These are phyloP conservation scores for Metarhizium rileyi DNA, from an alignment of 2,329 filamentous ascomycete genomes.

Conservation along the genomic window DNA sequence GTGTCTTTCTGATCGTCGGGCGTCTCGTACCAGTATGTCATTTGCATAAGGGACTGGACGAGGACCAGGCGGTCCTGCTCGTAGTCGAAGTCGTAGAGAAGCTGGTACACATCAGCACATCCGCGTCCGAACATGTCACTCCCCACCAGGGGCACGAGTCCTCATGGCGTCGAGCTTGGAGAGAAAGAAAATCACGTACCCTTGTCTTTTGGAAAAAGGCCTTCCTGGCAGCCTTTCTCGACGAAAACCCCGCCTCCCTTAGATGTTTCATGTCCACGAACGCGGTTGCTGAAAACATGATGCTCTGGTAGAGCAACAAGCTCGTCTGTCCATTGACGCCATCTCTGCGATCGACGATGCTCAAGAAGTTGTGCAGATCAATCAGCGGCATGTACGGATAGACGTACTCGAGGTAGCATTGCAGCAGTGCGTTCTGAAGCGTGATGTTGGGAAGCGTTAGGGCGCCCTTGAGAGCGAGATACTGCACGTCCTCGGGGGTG, in stretches of 20 bases:
- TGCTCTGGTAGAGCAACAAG: constrained; percentile 80
- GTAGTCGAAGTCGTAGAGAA: constrained; percentile 92
- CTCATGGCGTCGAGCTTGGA: neutral
- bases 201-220: constrained; percentile 83
- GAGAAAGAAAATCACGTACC: constrained; percentile 38
- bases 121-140: too few species aligned
- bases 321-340: constrained; percentile 65
- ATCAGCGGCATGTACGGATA: constrained; percentile 90
- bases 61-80: constrained; percentile 82
- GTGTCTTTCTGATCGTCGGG: constrained; percentile 96
- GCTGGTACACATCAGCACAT: constrained; percentile 31
- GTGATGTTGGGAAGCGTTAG: constrained; percentile 60
- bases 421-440: constrained; percentile 72
- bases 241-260: constrained; percentile 65
- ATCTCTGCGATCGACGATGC: constrained; percentile 54
- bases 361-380: constrained; percentile 53
- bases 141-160: too few species aligned
- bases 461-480: constrained; percentile 76
- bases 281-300: constrained; percentile 88
- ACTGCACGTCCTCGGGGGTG: constrained; percentile 71
- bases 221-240: constrained; percentile 73
- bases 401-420: constrained; percentile 78
- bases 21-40: constrained; percentile 98
- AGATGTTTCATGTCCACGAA: constrained; percentile 77
- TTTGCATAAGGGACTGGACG: constrained; percentile 78